Evolutionary conservation across 2,329 filamentous ascomycete species (phyloP), one percentile per base, ranked within the genome.

Genomic region (Podosphaera leucotricha): DNA sequence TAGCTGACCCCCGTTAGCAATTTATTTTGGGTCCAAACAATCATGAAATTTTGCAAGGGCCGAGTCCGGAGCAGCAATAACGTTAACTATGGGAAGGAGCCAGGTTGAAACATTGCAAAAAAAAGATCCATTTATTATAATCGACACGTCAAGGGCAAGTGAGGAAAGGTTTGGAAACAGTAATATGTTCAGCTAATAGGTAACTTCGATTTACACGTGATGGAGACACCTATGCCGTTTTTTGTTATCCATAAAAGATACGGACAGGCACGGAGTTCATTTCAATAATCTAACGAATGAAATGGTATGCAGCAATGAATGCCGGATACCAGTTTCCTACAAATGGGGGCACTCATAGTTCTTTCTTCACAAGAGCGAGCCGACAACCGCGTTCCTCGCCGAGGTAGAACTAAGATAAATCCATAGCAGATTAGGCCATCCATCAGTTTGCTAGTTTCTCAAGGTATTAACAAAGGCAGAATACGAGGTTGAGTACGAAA

Each of bases 361-460:
- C 19, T 26, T 33, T 19, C 28, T 43, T 19, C 24, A 26, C 10
- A 24, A 26, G 19, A 43, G 18, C n/a, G 24, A 43, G 41, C 21
- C 28, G 19, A 18, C 41, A n/a, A 28, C 24, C 41, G 24, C 30
- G 6, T 43, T 43, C 35, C 41, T 35, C n/a, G 35, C 26, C 18
- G 41, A 43, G 35, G 26, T 35, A 28, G 24, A 28, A 1, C 24
- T 28, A 6, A 28, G 24, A 28, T 11, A 11, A 28, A 28, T 28
- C 24, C 11, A 28, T 11, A 28, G 24, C 24, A 28, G 11, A 28
- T 28, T 28, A 6, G 24, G 24, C 52, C 61, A 2, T 61, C 61
- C 2, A 61, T 64, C 49, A 62, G 58, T 35, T 61, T 59, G 11
- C 55, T 63, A 1, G 58, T 63, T 1, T 64, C 62, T 10, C 60